A percentile compares a stretch with the other conserved stretches of the same genome.
Evolutionary conservation across 2,329 filamentous ascomycete genomes (phyloP).

Genomic region (Botryotinia calthae): DNA sequence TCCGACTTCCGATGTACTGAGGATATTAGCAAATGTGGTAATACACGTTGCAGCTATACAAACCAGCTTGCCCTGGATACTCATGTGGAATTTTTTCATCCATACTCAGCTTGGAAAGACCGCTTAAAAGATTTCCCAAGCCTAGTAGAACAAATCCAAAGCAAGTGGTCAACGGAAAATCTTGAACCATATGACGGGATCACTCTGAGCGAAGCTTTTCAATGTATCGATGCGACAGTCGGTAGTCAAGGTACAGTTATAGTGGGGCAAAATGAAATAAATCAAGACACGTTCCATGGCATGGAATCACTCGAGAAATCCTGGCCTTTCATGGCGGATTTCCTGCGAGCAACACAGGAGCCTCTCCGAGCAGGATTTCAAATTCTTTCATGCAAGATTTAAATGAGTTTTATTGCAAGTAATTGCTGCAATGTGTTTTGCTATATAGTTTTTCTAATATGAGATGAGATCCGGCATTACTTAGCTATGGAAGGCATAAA

Average conservation of each 20-base stretch:
- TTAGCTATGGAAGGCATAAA: background rate
- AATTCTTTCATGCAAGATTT: background rate
- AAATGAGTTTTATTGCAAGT: background rate
- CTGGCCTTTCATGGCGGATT: background rate
- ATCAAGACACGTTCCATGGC: background rate
- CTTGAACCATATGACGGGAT: background rate
- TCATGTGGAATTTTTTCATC: background rate
- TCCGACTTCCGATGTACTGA: background rate
- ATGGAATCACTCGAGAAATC: background rate
- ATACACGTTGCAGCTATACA: background rate
- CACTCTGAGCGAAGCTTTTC: background rate
- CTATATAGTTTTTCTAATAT: background rate
- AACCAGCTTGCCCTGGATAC: background rate
- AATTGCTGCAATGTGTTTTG: background rate
- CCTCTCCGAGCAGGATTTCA: background rate
- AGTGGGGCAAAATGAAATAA: background rate
- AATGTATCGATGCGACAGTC: background rate
- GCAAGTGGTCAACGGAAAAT: background rate
- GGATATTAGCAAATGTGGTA: background rate
- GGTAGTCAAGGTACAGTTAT: background rate
- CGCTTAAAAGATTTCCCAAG: background rate
- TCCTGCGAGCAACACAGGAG: background rate
- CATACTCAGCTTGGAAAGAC: background rate
- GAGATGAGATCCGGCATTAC: background rate
- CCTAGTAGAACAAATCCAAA: background rate